Evolutionary conservation across 2,329 filamentous ascomycete genomes (phyloP).

Genomic region (Fusarium citri): DNA sequence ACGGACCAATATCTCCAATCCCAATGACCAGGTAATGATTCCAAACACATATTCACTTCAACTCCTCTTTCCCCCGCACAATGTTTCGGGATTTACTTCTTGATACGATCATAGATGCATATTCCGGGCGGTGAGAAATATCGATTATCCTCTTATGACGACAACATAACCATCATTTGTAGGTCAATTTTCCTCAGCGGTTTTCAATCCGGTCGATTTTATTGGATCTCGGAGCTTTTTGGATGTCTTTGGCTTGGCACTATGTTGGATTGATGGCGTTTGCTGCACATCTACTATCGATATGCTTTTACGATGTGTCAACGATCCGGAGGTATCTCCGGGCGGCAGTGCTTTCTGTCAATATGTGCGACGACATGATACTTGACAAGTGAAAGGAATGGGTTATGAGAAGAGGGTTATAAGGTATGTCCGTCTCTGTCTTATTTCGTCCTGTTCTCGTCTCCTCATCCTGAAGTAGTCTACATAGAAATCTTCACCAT

Average conservation of each 20-base stretch:
- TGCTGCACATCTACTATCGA: neutral
- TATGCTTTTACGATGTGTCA: neutral
- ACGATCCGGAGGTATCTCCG: constrained; percentile 6
- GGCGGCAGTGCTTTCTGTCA: neutral
- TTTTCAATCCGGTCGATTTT: neutral
- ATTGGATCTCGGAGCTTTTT: neutral
- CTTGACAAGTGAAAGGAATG: neutral
- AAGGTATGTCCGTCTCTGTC: neutral
- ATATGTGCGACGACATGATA: neutral
- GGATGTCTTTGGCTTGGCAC: neutral
- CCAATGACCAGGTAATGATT: neutral
- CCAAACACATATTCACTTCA: neutral
- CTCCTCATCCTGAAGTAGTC: neutral
- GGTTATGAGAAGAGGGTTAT: neutral
- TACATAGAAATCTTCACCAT: neutral
- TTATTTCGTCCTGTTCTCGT: neutral
- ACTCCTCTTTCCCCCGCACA: too few relatives aligned
- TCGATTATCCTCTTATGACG: constrained; percentile 5
- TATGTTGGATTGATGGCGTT: neutral
- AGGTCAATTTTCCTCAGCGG: neutral
- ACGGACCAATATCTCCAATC: neutral
- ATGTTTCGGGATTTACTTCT: too few relatives aligned
- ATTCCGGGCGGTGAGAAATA: neutral
- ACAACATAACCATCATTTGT: neutral
- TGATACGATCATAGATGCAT: neutral